phyloP scores from a whole-genome alignment of 225 moss, liverwort and hornwort genomes.

The Asterella californica region DNA sequence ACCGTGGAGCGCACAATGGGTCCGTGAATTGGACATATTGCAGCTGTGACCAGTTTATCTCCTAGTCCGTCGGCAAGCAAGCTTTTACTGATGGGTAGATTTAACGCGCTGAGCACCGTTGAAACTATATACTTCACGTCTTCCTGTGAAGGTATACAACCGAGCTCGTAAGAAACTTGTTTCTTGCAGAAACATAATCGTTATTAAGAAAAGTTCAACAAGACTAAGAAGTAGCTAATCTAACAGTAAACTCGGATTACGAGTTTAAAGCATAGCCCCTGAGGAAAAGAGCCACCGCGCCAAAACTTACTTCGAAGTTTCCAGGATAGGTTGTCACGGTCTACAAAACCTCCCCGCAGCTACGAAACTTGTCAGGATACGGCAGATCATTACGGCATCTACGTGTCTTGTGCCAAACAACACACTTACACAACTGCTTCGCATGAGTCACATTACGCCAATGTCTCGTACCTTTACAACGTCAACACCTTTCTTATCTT shows the following conservation, averaged over 20 bases:
- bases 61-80: conserved; percentile 40
- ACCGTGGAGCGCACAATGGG: conserved; percentile 82
- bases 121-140: conserved; percentile 70
- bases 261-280: neutral
- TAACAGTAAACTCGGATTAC: neutral
- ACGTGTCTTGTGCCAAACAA: neutral
- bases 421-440: neutral
- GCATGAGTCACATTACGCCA: too few relatives aligned
- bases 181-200: neutral
- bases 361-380: too few relatives aligned
- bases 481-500: conserved; percentile 60
- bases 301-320: neutral
- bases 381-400: too few relatives aligned
- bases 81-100: conserved; percentile 61
- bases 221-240: neutral
- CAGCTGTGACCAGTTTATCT: conserved; percentile 59
- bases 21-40: conserved; percentile 88
- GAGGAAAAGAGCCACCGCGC: neutral
- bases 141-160: conserved; percentile 49
- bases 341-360: too few relatives aligned
- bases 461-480: conserved; percentile 57
- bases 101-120: conserved; percentile 61
- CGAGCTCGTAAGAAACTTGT: neutral
- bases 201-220: neutral
- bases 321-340: neutral